Evolutionary conservation across 2,329 filamentous ascomycete species (phyloP), one percentile per base, ranked within the genome.

Genomic region (Fusarium sp.): DNA sequence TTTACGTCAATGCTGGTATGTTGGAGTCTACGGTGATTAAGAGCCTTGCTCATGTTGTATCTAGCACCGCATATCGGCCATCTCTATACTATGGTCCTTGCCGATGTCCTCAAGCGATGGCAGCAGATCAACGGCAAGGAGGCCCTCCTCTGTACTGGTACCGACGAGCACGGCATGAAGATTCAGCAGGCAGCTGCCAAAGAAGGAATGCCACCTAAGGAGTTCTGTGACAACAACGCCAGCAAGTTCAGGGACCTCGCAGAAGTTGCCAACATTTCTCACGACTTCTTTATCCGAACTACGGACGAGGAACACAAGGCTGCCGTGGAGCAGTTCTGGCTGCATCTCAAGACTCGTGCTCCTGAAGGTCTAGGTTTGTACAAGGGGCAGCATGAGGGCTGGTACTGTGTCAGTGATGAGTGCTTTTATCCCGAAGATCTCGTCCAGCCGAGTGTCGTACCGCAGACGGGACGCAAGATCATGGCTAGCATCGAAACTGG

Each of bases 131-230:
- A 92, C 69, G 94, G 94, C 40, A 82, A 90, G 34, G 84, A 88
- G 57, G 93, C 95, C 5, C 87, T 94, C 72, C 86, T 99, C 16
- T 92, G 93, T 77, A 99, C 96, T 1, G 96, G 96, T 67, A 98
- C 95, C 38, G 96, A 99, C 82, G 96, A 99, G 83, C 96, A 99
- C 85, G 96, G 96, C 50, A 93, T 98, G 90, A 99, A 99, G 88
- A 93, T 98, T 24, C 96, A 99, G 82, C 93, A 92, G 82, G 96
- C 96, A 0, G 94, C 96, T 2, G 86, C 88, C 8, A 89, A 91
- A 75, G 91, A 93, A 16, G 90, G 90, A 5, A 88, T 93, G 62
- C 88, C 92, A 0, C 92, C 95, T 0, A 93, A 96, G 81, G 87
- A 92, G n/a, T 95, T 98, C 76, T 98, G 96, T 84, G 95, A 98